phyloP scores from a whole-genome alignment of 192 early-diverging fungal species.

The Lobosporangium transversale region DNA sequence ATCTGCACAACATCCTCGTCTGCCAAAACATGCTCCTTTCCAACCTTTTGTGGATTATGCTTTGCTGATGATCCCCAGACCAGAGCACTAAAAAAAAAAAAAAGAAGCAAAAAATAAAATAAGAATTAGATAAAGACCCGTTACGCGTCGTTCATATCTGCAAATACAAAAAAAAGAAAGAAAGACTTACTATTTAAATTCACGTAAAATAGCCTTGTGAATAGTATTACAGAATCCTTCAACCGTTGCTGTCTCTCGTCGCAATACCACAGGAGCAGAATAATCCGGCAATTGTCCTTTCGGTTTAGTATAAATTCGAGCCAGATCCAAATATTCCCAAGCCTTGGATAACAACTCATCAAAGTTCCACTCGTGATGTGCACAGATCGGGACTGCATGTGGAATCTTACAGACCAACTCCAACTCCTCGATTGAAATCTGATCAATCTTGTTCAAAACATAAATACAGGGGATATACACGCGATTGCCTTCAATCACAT shows the following conservation, averaged over 20 bases:
- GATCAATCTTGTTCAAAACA: constrained; percentile 99
- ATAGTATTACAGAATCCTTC: constrained; percentile 97
- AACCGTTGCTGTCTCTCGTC: constrained; percentile 70
- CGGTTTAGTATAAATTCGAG: constrained; percentile 80
- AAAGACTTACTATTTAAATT: constrained; percentile 82
- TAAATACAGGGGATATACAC: constrained; percentile 97
- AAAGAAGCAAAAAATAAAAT: constrained; percentile 4
- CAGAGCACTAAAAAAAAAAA: constrained; percentile 67
- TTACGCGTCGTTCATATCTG: background rate
- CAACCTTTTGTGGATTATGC: constrained; percentile 98
- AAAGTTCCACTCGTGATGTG: constrained; percentile 95
- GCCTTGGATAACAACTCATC: constrained; percentile 92
- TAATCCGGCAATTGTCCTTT: constrained; percentile 98
- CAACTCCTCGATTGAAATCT: constrained; percentile 95
- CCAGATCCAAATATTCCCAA: constrained; percentile 67
- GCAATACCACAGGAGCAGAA: constrained; percentile 90
- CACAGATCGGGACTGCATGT: constrained; percentile 86
- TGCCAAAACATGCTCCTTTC: constrained; percentile 86
- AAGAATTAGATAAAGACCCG: background rate
- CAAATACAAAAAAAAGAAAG: background rate
- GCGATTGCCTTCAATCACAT: constrained; percentile 94
- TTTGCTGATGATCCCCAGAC: constrained; percentile 97
- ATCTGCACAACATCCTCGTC: constrained; percentile 99
- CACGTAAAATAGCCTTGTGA: constrained; percentile 90
- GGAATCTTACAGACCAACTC: constrained; percentile 98